phyloP scores from a whole-genome alignment of 225 moss, liverwort and hornwort species.

The Ulota crispa region DNA sequence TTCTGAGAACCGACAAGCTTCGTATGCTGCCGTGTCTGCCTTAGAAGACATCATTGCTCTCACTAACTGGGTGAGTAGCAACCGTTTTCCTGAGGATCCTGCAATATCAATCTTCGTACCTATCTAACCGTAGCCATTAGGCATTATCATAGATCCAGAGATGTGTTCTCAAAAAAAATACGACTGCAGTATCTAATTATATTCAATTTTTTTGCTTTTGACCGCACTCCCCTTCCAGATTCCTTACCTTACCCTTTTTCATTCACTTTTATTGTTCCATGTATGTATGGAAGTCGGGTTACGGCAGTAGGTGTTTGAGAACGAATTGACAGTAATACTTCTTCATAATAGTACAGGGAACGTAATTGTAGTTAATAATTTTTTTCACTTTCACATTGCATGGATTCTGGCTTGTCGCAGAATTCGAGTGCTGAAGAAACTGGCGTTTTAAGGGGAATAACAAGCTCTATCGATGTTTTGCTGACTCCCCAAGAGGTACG shows the following conservation, averaged over 20 bases:
- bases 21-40: slow-evolving; percentile 87
- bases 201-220: background rate
- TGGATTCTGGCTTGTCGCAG: slow-evolving; percentile 40
- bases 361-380: background rate
- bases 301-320: background rate
- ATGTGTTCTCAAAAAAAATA: slow-evolving; percentile 9
- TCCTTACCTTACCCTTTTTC: background rate
- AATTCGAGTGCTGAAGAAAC: slow-evolving; percentile 49
- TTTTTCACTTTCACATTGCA: slow-evolving; percentile 10
- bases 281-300: background rate
- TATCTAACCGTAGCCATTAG: slow-evolving; percentile 3
- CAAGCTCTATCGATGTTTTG: slow-evolving; percentile 65
- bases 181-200: background rate
- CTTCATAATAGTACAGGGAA: background rate
- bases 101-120: background rate
- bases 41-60: slow-evolving; percentile 94
- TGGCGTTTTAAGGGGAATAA: slow-evolving; percentile 60
- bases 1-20: slow-evolving; percentile 82
- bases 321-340: background rate
- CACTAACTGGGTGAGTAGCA: slow-evolving; percentile 75
- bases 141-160: slow-evolving; percentile 2
- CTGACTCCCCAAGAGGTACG: slow-evolving; percentile 86
- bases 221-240: slow-evolving; percentile 1
- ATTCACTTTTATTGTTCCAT: background rate
- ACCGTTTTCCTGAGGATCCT: slow-evolving; percentile 7